Base-by-base conservation (phyloP, 805 yeast species). In the Candida insectorum region DNA sequence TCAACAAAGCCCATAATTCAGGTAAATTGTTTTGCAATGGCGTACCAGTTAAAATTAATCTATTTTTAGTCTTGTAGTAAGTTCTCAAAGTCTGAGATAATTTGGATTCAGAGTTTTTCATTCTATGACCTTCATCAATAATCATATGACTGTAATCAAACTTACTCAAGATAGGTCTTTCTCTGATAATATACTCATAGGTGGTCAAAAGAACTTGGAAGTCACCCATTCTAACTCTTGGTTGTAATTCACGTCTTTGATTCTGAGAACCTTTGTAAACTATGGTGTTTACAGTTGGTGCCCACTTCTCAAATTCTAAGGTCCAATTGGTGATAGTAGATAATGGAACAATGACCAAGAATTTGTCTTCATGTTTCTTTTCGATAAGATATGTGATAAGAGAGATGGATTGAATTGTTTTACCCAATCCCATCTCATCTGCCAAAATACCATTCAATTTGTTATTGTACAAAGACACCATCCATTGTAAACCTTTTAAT, bases 311-410 rank as follows among this genome's bases (percentile, higher is more conserved):
- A 52, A 85, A 85, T 58, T 85, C 95, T 36, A 82, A 41, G 10
- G 85, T 82, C 95, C 95, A 85, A 54, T 85, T 85, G 2, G 94
- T 83, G 26, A 85, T 74, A 0, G 94, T 85, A 2, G 93, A 84
- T 43, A 85, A 65, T 4, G 95, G 95, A 19, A 85, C 94, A 56
- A 85, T 79, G 27, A 85, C 86, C 51, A 85, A 70, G 47, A 79
- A 85, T 37, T 85, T 85, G 20, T 81, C 86, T 29, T 70, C 73
- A 35, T 79, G 73, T 49, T 85, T 85, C 25, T 58, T 65, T 51
- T 85, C 94, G 38, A 74, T 73, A 34, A 85, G 63, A 51, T 85
- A 80, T 1, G 91, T 73, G 14, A 85, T 66, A 45, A 85, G 64
- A 0, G 93, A 83, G 37, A 85, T 79, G n/a, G 89, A 77, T 56